Evolutionary conservation across 2,329 filamentous ascomycete genomes (phyloP).

Genomic region (Fusarium acutatum): DNA sequence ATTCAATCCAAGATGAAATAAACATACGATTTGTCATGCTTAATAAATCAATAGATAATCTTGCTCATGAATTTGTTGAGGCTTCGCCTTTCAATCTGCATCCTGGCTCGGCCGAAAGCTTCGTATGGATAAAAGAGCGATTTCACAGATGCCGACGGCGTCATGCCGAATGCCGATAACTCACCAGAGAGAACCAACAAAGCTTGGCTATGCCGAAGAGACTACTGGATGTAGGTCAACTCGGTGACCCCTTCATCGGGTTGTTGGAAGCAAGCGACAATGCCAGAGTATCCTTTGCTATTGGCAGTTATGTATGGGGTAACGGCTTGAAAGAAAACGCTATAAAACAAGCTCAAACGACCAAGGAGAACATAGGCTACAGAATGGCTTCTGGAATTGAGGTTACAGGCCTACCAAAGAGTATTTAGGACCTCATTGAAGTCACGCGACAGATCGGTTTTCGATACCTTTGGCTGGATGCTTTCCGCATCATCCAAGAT

Average conservation of each 20-base stretch:
- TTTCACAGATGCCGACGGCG: too few relatives aligned
- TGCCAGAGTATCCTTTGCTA: neutral
- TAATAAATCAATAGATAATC: too few relatives aligned
- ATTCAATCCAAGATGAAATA: too few relatives aligned
- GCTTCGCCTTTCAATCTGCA: too few relatives aligned
- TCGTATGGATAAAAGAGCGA: too few relatives aligned
- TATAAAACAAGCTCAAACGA: neutral
- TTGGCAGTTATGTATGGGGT: neutral
- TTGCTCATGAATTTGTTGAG: too few relatives aligned
- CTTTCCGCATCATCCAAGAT: neutral
- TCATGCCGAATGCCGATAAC: accelerated
- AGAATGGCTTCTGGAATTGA: neutral
- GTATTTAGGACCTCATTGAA: neutral
- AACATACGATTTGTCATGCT: too few relatives aligned
- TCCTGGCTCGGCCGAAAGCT: too few relatives aligned
- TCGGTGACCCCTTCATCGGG: neutral
- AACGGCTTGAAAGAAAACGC: neutral
- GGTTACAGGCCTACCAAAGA: neutral
- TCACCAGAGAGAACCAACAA: too few relatives aligned
- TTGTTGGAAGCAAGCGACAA: neutral
- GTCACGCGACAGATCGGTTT: neutral
- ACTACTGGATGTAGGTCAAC: neutral
- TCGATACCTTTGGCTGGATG: neutral
- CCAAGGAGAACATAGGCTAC: neutral
- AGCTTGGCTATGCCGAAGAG: too few relatives aligned